phyloP scores from a whole-genome alignment of 1,139 yeast genomes.

The Saccharomyces hybrid region DNA sequence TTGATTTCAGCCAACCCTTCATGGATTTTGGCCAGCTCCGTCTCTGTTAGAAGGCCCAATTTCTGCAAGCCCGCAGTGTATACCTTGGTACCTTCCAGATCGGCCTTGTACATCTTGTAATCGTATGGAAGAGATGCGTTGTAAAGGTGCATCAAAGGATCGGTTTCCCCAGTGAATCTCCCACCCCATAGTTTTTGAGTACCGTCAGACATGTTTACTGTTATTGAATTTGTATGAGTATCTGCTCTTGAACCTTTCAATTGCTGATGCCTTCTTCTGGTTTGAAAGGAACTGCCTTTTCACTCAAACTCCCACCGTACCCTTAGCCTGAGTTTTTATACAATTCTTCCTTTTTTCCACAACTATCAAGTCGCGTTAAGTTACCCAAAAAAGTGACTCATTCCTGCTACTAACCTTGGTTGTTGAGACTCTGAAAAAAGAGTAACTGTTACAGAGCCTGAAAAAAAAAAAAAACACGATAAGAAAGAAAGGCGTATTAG shows the following conservation, averaged over 20 bases:
- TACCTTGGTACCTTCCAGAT: conserved; percentile 86
- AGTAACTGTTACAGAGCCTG: too few species aligned
- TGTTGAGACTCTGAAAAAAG: too few species aligned
- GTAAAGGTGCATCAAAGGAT: conserved; percentile 93
- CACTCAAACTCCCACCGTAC: too few species aligned
- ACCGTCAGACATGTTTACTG: conserved; percentile 30
- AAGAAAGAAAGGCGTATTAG: too few species aligned
- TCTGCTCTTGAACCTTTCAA: neutral
- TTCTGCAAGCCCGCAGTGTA: conserved; percentile 83
- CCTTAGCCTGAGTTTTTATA: too few species aligned
- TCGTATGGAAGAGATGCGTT: conserved; percentile 96
- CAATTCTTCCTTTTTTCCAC: neutral
- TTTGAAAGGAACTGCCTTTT: too few species aligned
- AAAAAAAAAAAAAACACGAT: too few species aligned
- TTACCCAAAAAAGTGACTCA: neutral
- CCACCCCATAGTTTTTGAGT: conserved; percentile 89
- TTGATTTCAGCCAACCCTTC: conserved; percentile 64
- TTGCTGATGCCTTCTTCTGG: too few species aligned
- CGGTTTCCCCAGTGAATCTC: conserved; percentile 93
- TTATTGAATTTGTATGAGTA: neutral
- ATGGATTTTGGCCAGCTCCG: conserved; percentile 74
- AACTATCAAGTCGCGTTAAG: neutral
- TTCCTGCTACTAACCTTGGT: too few species aligned
- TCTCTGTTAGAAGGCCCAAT: conserved; percentile 60
- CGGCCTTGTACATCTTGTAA: conserved; percentile 89